phyloP scores from a whole-genome alignment of 2,329 filamentous ascomycete species.

The Dactylellina haptotyla region DNA sequence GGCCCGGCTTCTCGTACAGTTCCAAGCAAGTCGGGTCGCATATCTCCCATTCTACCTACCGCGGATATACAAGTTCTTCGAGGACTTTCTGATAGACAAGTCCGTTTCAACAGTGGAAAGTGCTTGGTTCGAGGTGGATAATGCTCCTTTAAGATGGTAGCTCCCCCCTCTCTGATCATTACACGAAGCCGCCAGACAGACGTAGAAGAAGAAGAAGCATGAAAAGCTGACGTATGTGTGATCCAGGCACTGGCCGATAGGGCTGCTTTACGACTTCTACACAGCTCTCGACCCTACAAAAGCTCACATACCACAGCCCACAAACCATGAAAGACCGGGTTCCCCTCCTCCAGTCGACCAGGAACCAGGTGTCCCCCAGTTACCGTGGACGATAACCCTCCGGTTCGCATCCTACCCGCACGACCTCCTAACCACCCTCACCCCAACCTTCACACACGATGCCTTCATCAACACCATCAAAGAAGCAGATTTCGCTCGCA shows the following conservation, averaged over 20 bases:
- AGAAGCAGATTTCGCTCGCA: constrained; percentile 85
- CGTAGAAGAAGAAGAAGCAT: no score
- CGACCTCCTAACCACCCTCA: constrained; percentile 56
- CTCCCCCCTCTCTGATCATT: background rate
- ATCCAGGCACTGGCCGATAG: constrained; percentile 72
- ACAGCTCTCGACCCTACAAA: constrained; percentile 68
- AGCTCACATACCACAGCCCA: constrained; percentile 58
- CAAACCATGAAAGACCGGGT: constrained; percentile 48
- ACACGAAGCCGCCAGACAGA: background rate
- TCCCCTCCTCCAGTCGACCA: constrained; percentile 54
- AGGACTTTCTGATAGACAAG: constrained; percentile 69
- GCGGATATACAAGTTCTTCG: constrained; percentile 72
- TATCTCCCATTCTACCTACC: constrained; percentile 75
- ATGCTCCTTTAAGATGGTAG: constrained; percentile 74
- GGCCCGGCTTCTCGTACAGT: constrained; percentile 58
- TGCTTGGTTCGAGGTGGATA: constrained; percentile 71
- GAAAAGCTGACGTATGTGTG: no score
- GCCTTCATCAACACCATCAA: constrained; percentile 73
- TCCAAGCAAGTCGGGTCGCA: constrained; percentile 73
- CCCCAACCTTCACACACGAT: constrained; percentile 55
- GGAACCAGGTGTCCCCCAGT: constrained; percentile 58
- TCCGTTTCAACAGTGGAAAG: constrained; percentile 60
- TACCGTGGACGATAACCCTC: constrained; percentile 73
- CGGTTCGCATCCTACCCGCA: constrained; percentile 58
- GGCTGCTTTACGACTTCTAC: constrained; percentile 76